Conservation (phyloP, 768 basidiomycete species). For the Gelatoporia subvermispora region DNA sequence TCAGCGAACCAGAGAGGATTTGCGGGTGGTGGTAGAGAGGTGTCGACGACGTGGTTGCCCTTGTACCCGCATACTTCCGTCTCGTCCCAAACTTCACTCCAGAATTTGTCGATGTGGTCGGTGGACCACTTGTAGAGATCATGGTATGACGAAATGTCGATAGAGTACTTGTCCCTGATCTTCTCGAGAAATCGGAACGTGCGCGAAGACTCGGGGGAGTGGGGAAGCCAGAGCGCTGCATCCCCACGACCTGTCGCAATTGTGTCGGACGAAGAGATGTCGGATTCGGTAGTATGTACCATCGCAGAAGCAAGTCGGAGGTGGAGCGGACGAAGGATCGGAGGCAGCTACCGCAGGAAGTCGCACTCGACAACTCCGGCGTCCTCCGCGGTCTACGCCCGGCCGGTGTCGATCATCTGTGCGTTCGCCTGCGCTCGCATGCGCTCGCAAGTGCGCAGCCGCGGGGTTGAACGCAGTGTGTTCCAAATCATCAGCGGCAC, state of each 20-base stretch:
- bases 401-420: not conserved
- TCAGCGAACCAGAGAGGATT: conserved; percentile 73
- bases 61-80: conserved; percentile 58
- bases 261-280: not conserved
- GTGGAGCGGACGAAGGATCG: not conserved
- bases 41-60: conserved; percentile 56
- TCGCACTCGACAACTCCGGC: not conserved
- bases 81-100: conserved; percentile 71
- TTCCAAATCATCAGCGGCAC: no score
- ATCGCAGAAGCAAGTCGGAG: not conserved
- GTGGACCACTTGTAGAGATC: conserved; percentile 70
- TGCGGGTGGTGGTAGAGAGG: conserved; percentile 41
- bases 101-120: conserved; percentile 56
- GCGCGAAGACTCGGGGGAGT: conserved; percentile 36
- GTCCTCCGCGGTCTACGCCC: not conserved
- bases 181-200: conserved; percentile 43
- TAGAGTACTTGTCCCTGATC: conserved; percentile 44
- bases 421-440: not conserved
- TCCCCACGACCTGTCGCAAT: conserved; percentile 1
- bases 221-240: conserved; percentile 37
- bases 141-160: conserved; percentile 47
- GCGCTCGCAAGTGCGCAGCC: not conserved
- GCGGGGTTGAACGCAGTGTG: not conserved
- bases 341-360: no score
- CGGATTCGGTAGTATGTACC: not conserved